Evolutionary conservation across 495 filamentous ascomycete genomes (phyloP).

Genomic region (Amniculicola lignicola): DNA sequence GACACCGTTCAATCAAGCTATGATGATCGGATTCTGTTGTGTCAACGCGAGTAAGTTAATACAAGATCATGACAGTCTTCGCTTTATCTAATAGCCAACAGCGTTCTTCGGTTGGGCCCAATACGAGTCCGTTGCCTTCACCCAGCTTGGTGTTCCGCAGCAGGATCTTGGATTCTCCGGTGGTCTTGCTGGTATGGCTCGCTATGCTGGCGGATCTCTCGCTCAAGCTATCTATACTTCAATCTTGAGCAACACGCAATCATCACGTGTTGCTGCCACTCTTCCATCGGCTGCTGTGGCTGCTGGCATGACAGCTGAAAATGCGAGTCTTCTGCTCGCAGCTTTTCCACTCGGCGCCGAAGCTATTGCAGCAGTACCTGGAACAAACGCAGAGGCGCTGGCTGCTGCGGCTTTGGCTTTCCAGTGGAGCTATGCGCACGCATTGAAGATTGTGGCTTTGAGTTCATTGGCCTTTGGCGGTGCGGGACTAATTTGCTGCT

Average conservation of each 20-base stretch:
- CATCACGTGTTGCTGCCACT: conserved; percentile 14
- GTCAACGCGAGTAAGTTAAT: conserved; percentile 18
- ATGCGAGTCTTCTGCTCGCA: conserved; percentile 30
- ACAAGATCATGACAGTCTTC: neutral
- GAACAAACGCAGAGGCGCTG: conserved; percentile 34
- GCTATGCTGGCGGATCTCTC: conserved; percentile 37
- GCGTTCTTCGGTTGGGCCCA: conserved; percentile 39
- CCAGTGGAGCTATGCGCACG: conserved; percentile 40
- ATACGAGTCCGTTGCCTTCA: conserved; percentile 35
- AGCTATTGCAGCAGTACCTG: conserved; percentile 36
- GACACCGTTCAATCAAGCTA: conserved; percentile 33
- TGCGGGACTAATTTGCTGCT: conserved; percentile 35
- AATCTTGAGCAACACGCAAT: conserved; percentile 39
- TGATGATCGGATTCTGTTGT: conserved; percentile 36
- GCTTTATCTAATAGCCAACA: conserved; percentile 3
- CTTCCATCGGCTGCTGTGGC: conserved; percentile 36
- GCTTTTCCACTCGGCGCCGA: conserved; percentile 37
- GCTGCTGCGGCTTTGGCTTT: conserved; percentile 36
- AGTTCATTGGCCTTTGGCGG: conserved; percentile 36
- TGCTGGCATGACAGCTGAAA: conserved; percentile 31
- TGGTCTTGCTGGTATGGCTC: conserved; percentile 36
- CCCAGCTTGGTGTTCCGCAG: conserved; percentile 35
- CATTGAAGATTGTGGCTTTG: conserved; percentile 34
- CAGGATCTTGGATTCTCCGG: conserved; percentile 35
- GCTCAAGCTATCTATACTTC: conserved; percentile 40